These are phyloP conservation scores for Claviceps arundinis DNA, from an alignment of 2,329 filamentous ascomycete genomes.

Conservation along the genomic window DNA sequence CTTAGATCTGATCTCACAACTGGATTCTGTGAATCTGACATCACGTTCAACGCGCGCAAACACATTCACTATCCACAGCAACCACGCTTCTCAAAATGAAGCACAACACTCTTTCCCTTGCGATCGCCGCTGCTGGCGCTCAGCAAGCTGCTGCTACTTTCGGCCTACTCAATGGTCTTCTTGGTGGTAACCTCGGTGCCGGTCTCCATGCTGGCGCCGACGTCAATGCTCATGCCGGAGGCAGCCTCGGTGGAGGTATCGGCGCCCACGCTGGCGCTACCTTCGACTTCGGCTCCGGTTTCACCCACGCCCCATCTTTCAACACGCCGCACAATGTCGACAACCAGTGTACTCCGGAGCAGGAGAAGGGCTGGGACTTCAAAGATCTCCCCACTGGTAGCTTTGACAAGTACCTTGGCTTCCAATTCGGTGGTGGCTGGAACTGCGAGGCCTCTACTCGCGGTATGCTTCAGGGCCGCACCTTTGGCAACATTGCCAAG, in stretches of 20 bases:
- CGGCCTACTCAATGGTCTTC: neutral
- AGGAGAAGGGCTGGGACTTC: slow-evolving; percentile 63
- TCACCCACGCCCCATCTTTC: slow-evolving; percentile 34
- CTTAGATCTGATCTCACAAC: slow-evolving; percentile 17
- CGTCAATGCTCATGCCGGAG: neutral
- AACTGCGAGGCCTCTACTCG: slow-evolving; percentile 51
- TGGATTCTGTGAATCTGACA: slow-evolving; percentile 5
- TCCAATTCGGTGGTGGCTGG: slow-evolving; percentile 60
- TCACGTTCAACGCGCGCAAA: neutral
- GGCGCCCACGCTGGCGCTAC: neutral
- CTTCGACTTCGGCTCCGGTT: slow-evolving; percentile 5
- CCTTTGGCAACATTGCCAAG: slow-evolving; percentile 31
- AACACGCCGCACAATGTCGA: slow-evolving; percentile 56
- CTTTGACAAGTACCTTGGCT: slow-evolving; percentile 56
- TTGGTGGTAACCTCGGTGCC: slow-evolving; percentile 5
- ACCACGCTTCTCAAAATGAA: slow-evolving; percentile 31
- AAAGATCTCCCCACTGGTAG: slow-evolving; percentile 43
- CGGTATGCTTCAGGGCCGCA: slow-evolving; percentile 38
- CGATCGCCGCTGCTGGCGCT: slow-evolving; percentile 38
- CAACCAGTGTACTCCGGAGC: slow-evolving; percentile 63
- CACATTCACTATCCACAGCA: slow-evolving; percentile 7
- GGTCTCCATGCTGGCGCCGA: neutral
- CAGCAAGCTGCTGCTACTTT: slow-evolving; percentile 34
- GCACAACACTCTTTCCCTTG: slow-evolving; percentile 29
- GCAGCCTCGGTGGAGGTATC: neutral